A percentile compares a stretch with the other conserved stretches of the same genome.
phyloP scores from a whole-genome alignment of 352 stramenopile genomes.

The Phytophthora citrophthora region DNA sequence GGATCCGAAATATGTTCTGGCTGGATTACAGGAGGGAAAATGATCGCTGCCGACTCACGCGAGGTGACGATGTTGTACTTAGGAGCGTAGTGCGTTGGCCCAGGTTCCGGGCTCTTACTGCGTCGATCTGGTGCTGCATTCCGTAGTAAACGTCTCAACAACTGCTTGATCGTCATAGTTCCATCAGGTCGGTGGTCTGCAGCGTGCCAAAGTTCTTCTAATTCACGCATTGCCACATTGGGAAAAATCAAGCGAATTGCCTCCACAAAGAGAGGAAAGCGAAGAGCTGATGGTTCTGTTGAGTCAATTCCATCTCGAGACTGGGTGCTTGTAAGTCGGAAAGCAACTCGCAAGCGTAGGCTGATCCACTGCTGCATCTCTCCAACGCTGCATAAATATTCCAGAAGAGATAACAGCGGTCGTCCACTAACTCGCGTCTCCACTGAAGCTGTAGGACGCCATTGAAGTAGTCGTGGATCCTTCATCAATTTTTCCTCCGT shows the following conservation, averaged over 20 bases:
- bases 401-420: constrained; percentile 52
- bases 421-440: constrained; percentile 43
- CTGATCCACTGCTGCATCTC: constrained; percentile 67
- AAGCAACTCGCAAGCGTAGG: constrained; percentile 58
- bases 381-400: constrained; percentile 51
- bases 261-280: constrained; percentile 44
- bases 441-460: constrained; percentile 50
- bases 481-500: constrained; percentile 35
- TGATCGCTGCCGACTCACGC: constrained; percentile 45
- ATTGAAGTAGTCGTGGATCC: constrained; percentile 55
- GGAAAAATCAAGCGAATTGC: constrained; percentile 64
- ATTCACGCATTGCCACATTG: constrained; percentile 47
- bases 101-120: constrained; percentile 61
- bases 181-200: constrained; percentile 25
- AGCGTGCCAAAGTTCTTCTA: constrained; percentile 65
- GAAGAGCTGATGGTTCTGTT: constrained; percentile 12
- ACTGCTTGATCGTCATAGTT: constrained; percentile 30
- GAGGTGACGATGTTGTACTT: constrained; percentile 53
- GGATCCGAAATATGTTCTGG: constrained; percentile 36
- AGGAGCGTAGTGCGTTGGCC: constrained; percentile 72
- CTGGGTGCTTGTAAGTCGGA: constrained; percentile 39
- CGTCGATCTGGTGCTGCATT: constrained; percentile 28
- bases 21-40: constrained; percentile 50
- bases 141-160: constrained; percentile 25
- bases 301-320: not conserved